Conservation (phyloP, 108 stramenopile genomes). For the Conticribra weissflogii region DNA sequence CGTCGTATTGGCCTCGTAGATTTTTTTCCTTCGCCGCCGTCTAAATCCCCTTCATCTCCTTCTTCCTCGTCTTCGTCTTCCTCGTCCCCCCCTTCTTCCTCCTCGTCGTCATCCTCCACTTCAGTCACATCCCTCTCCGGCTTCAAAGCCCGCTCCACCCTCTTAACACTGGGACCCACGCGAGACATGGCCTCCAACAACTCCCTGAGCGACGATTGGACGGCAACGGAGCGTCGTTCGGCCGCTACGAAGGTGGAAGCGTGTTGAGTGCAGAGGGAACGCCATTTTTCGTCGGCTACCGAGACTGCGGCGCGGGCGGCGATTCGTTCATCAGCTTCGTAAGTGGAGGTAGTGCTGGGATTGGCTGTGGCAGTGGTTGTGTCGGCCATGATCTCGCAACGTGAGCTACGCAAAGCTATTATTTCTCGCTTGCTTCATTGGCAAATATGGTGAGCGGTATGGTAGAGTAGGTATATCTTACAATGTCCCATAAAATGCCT, state of each 20-base stretch:
- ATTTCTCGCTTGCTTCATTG: too few species aligned
- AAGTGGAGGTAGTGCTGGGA: constrained; percentile 6
- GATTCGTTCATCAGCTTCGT: constrained; percentile 69
- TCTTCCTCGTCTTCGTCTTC: constrained; percentile 49
- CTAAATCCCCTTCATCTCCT: constrained; percentile 38
- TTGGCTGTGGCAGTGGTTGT: background rate
- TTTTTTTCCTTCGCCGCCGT: background rate
- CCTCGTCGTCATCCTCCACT: constrained; percentile 59
- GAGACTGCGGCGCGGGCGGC: constrained; percentile 72
- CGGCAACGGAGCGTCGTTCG: constrained; percentile 73
- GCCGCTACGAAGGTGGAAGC: constrained; percentile 84
- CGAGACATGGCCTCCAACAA: constrained; percentile 48
- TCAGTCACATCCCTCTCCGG: constrained; percentile 60
- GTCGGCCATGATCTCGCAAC: background rate
- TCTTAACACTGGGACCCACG: constrained; percentile 43
- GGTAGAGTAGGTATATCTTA: too few species aligned
- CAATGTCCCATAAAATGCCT: too few species aligned
- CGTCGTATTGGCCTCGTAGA: constrained; percentile 30
- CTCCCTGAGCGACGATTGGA: constrained; percentile 62
- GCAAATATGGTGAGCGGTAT: too few species aligned
- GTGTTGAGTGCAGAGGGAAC: constrained; percentile 73
- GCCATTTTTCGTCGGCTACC: constrained; percentile 77
- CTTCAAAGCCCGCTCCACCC: constrained; percentile 65
- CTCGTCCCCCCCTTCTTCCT: constrained; percentile 50
- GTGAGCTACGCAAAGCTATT: background rate